These are phyloP conservation scores for Daldinia eschscholtzii DNA, from an alignment of 2,329 filamentous ascomycete species.

Conservation along the genomic window DNA sequence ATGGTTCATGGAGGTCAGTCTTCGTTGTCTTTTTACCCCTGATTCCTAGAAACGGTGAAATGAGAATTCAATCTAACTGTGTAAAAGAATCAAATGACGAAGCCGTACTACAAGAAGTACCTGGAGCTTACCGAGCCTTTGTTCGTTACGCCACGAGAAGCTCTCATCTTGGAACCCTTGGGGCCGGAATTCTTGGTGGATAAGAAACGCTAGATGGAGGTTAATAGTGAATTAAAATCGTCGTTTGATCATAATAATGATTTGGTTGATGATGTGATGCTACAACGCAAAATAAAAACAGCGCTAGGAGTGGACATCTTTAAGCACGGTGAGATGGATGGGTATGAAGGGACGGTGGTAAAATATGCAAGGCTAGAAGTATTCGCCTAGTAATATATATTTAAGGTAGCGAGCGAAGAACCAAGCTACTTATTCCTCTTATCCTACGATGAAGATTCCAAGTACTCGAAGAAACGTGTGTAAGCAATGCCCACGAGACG, in stretches of 20 bases:
- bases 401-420: conserved; percentile 43
- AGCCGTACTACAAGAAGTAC: conserved; percentile 59
- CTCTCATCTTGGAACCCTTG: conserved; percentile 47
- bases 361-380: conserved; percentile 35
- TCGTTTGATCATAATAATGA: conserved; percentile 5
- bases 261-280: conserved; percentile 7
- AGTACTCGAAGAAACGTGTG: conserved; percentile 48
- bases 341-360: conserved; percentile 18
- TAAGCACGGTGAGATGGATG: conserved; percentile 10
- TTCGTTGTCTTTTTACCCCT: background rate
- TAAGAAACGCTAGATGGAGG: conserved; percentile 38
- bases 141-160: conserved; percentile 56
- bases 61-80: conserved; percentile 22
- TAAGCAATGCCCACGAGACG: conserved; percentile 54
- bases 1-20: conserved; percentile 49
- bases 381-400: conserved; percentile 43
- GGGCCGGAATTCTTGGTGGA: conserved; percentile 47
- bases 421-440: conserved; percentile 35
- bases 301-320: conserved; percentile 9
- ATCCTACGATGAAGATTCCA: conserved; percentile 30
- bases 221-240: conserved; percentile 10
- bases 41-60: background rate
- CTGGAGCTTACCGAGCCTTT: conserved; percentile 55
- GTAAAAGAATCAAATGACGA: conserved; percentile 53
- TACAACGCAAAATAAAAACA: conserved; percentile 9